phyloP scores from a whole-genome alignment of 495 filamentous ascomycete genomes.

The Physcia stellaris region DNA sequence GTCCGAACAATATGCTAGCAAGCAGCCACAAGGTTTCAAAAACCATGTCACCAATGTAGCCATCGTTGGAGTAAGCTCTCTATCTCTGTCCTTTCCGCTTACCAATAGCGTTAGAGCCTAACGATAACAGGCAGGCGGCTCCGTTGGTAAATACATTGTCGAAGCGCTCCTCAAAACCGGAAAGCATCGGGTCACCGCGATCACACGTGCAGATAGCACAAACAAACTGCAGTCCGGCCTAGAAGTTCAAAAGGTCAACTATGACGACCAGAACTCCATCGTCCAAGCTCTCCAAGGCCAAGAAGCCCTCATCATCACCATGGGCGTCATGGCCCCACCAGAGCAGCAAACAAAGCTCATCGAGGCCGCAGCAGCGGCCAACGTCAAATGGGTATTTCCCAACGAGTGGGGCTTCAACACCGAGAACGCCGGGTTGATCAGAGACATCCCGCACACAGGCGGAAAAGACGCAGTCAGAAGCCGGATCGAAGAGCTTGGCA shows the following conservation, averaged over 20 bases:
- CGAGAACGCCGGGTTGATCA: conserved; percentile 20
- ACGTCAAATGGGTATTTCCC: conserved; percentile 47
- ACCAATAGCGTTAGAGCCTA: neutral
- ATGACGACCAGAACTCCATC: conserved; percentile 29
- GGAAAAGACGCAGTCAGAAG: conserved; percentile 9
- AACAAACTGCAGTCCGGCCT: conserved; percentile 30
- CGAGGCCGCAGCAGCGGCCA: conserved; percentile 45
- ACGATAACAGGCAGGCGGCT: conserved; percentile 38
- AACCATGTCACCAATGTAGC: conserved; percentile 33
- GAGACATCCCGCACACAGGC: conserved; percentile 19
- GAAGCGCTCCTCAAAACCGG: conserved; percentile 33
- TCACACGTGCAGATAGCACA: conserved; percentile 32
- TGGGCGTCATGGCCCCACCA: conserved; percentile 25
- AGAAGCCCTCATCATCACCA: conserved; percentile 47
- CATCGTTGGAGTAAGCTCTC: conserved; percentile 31
- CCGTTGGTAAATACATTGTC: conserved; percentile 39
- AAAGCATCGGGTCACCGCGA: conserved; percentile 38
- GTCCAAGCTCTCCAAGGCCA: conserved; percentile 35
- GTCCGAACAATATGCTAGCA: conserved; percentile 7
- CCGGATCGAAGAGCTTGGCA: conserved; percentile 30
- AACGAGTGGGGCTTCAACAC: conserved; percentile 39
- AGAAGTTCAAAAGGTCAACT: conserved; percentile 28
- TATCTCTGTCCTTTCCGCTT: neutral
- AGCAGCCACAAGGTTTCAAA: conserved; percentile 19
- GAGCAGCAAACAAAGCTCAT: conserved; percentile 35